Conservation (phyloP, 768 basidiomycete species). For the Pleurotus salmoneostramineus region DNA sequence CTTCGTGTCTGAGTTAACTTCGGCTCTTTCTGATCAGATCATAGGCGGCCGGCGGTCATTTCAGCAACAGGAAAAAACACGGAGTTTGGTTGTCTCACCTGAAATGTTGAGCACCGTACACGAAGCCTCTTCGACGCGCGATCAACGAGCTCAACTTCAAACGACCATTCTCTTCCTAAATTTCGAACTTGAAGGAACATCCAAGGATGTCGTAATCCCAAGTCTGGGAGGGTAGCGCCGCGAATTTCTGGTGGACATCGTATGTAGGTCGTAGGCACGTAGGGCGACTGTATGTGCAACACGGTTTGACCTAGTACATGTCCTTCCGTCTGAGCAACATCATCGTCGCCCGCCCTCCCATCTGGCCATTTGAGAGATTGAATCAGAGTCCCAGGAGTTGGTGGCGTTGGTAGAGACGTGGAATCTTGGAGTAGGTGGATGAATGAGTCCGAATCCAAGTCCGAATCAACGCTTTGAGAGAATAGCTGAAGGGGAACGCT, state of each 20-base stretch:
- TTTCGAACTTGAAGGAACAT: conserved; percentile 73
- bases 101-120: conserved; percentile 74
- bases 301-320: conserved; percentile 58
- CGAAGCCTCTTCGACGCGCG: conserved; percentile 52
- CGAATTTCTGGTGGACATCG: conserved; percentile 45
- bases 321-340: conserved; percentile 17
- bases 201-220: conserved; percentile 70
- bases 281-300: conserved; percentile 78
- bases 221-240: conserved; percentile 16
- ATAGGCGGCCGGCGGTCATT: background rate
- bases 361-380: conserved; percentile 24
- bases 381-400: conserved; percentile 43
- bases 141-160: conserved; percentile 76
- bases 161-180: conserved; percentile 64
- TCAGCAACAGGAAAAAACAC: conserved; percentile 9
- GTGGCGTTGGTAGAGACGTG: conserved; percentile 46
- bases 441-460: conserved; percentile 59
- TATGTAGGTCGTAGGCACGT: conserved; percentile 62
- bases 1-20: conserved; percentile 36
- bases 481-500: conserved; percentile 61
- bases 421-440: conserved; percentile 61
- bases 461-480: conserved; percentile 37
- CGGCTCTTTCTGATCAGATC: conserved; percentile 45
- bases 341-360: conserved; percentile 20
- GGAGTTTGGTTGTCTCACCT: conserved; percentile 40